A percentile compares a stretch with the other conserved stretches of the same genome.
Conservation (phyloP, 345 rosid species). For the Durio zibethinus region DNA sequence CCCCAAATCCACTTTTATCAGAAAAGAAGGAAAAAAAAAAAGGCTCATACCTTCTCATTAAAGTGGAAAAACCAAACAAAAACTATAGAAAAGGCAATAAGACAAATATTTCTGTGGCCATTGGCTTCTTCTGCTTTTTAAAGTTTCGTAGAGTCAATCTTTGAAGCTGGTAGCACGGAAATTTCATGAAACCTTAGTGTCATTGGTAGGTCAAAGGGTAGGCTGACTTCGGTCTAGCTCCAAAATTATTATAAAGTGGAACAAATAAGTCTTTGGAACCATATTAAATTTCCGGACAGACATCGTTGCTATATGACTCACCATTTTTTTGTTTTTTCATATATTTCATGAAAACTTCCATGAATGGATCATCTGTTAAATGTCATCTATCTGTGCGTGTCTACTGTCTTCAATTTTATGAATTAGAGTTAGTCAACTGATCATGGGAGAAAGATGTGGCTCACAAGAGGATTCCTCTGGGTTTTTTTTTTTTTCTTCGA, state of each 20-base stretch:
- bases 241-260: background rate
- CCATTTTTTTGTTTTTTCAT: background rate
- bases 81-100: background rate
- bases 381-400: background rate
- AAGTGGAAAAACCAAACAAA: too few species aligned
- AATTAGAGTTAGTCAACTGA: constrained; percentile 5
- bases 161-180: background rate
- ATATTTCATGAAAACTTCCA: constrained; percentile 1
- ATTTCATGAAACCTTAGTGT: background rate
- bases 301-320: constrained; percentile 9
- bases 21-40: too few species aligned
- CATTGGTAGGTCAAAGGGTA: constrained; percentile 2
- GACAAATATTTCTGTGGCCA: background rate
- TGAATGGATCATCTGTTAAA: constrained; percentile 1
- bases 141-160: background rate
- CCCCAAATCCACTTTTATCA: background rate
- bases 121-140: background rate
- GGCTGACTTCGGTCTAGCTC: constrained; percentile 1
- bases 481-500: background rate
- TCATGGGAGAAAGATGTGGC: background rate
- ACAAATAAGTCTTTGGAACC: background rate
- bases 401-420: constrained; percentile 11
- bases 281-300: background rate
- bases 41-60: too few species aligned
- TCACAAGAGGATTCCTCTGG: constrained; percentile 31